Conservation (phyloP, 176 grass and related monocot genomes). For the Triticum turgidum region DNA sequence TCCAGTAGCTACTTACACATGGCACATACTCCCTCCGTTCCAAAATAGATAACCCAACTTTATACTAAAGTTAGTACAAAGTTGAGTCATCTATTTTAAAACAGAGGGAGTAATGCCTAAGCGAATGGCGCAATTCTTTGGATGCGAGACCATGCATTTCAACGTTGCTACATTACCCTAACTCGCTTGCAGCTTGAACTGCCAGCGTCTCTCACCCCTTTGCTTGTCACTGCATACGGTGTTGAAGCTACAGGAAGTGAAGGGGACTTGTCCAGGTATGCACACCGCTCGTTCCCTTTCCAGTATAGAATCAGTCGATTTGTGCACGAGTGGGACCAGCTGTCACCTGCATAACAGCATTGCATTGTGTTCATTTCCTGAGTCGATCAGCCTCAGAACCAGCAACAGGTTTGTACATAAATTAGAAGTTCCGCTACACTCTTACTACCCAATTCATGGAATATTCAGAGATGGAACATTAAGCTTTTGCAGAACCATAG, state of each 20-base stretch:
- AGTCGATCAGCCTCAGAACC: not conserved
- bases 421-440: not conserved
- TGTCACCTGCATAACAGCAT: conserved; percentile 65
- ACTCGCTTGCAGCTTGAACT: conserved; percentile 53
- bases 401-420: not conserved
- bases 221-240: conserved; percentile 64
- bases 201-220: conserved; percentile 54
- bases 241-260: conserved; percentile 81
- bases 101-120: not conserved
- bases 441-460: not conserved
- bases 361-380: not conserved
- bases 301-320: conserved; percentile 85
- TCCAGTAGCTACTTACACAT: not conserved
- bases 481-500: not conserved
- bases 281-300: conserved; percentile 70
- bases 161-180: conserved; percentile 26
- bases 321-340: conserved; percentile 91
- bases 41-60: too few relatives aligned
- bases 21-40: not conserved
- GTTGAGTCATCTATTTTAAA: too few relatives aligned
- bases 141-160: not conserved
- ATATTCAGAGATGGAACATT: conserved; percentile 3
- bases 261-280: conserved; percentile 83
- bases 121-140: not conserved
- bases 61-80: too few relatives aligned